Percentiles rank a stretch among this genome's conserved stretches.
phyloP scores from a whole-genome alignment of 164 flowering plant genomes.

The Aristolochia fimbriata region DNA sequence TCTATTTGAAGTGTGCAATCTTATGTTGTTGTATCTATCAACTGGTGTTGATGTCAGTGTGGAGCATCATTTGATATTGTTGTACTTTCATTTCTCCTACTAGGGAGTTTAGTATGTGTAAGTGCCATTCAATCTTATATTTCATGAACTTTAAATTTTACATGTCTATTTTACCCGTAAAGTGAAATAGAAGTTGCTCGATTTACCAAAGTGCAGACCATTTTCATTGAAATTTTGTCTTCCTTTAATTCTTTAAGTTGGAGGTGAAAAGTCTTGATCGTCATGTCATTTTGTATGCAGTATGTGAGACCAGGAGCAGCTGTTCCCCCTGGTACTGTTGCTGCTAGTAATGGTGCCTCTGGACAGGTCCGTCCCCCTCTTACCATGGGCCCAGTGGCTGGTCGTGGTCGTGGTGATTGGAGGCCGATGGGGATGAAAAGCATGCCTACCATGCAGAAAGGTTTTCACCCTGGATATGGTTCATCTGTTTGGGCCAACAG shows the following conservation, averaged over 20 bases:
- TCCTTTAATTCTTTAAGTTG: background rate
- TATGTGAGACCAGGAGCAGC: conserved; percentile 97
- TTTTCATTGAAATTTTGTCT: background rate
- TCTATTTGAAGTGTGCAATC: too few species aligned
- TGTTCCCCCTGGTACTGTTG: conserved; percentile 41
- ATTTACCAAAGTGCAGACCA: too few species aligned
- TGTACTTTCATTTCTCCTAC: too few species aligned
- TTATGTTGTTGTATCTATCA: too few species aligned
- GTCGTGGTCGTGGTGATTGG: conserved; percentile 76
- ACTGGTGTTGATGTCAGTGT: too few species aligned
- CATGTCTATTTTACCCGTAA: too few species aligned
- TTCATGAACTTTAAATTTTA: too few species aligned
- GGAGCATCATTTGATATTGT: too few species aligned
- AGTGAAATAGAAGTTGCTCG: too few species aligned
- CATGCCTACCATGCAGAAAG: conserved; percentile 46
- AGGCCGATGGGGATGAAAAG: conserved; percentile 44
- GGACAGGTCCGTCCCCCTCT: conserved; percentile 76
- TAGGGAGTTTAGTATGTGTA: too few species aligned
- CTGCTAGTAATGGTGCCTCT: conserved; percentile 42
- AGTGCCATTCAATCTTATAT: too few species aligned
- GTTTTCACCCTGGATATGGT: conserved; percentile 62
- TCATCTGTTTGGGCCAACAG: conserved; percentile 50
- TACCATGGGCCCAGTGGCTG: conserved; percentile 29
- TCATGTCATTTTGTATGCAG: conserved; percentile 27
- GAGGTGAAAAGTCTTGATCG: background rate